These are phyloP conservation scores for Candida ulmi DNA, from an alignment of 805 yeast genomes.

Conservation along the genomic window DNA sequence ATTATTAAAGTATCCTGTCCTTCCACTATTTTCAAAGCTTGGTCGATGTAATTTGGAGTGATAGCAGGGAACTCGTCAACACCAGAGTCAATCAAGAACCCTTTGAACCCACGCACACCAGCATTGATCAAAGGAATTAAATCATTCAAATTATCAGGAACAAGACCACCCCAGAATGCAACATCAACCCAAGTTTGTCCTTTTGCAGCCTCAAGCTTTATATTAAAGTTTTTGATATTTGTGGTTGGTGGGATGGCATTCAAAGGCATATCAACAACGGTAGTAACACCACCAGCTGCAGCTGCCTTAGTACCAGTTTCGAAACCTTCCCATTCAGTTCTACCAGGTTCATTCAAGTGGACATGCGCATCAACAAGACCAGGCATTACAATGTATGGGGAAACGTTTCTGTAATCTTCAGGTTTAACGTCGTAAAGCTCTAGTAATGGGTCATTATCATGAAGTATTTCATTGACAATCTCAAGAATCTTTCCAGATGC, in stretches of 20 bases:
- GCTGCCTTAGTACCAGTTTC: slow-evolving; percentile 96
- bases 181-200: slow-evolving; percentile 89
- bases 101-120: slow-evolving; percentile 93
- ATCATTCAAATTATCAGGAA: slow-evolving; percentile 70
- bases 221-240: slow-evolving; percentile 64
- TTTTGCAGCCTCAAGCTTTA: slow-evolving; percentile 72
- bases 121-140: slow-evolving; percentile 70
- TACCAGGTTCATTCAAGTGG: slow-evolving; percentile 94
- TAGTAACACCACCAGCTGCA: slow-evolving; percentile 93
- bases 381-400: slow-evolving; percentile 69
- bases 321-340: slow-evolving; percentile 98
- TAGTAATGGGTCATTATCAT: slow-evolving; percentile 35
- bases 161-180: slow-evolving; percentile 94
- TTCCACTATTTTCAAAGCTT: slow-evolving; percentile 60
- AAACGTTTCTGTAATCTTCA: slow-evolving; percentile 42
- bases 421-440: slow-evolving; percentile 37
- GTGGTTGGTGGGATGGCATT: slow-evolving; percentile 97
- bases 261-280: slow-evolving; percentile 93
- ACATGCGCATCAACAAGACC: slow-evolving; percentile 94
- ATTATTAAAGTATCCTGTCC: slow-evolving; percentile 66
- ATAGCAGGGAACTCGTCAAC: slow-evolving; percentile 94
- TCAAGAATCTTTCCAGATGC: slow-evolving; percentile 54
- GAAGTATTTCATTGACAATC: slow-evolving; percentile 36
- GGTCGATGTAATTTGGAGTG: slow-evolving; percentile 52
- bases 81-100: slow-evolving; percentile 90